Evolutionary conservation across 495 filamentous ascomycete genomes (phyloP), one percentile per base, ranked within the genome.

Genomic region (Bacidia gigantensis): DNA sequence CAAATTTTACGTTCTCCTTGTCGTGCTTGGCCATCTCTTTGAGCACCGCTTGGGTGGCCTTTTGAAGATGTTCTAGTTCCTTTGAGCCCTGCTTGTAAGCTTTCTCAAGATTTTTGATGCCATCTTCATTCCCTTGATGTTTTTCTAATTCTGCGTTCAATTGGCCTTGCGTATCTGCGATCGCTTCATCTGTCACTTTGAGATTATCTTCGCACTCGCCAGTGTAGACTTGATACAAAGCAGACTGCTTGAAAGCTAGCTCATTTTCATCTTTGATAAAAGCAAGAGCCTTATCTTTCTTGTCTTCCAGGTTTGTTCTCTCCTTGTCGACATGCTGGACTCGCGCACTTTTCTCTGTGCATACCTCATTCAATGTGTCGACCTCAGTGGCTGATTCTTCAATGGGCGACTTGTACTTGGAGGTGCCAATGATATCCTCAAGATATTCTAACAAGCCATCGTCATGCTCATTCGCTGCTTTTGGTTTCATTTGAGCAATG

Each of bases 271-370:
- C 86, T 29, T 77, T 80, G 55, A 98, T 83, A 61, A 79, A 96
- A 3, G 86, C 80, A 10, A 98, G 65, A 3, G 92, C 92, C 65
- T 89, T 88, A 64, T 97, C 79, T 67, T 97, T 98, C 75, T 95
- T 95, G 60, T 94, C 89, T 65, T 92, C 92, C 35, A 98, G 74
- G 25, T 80, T 70, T 46, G 81, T 86, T 71, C 86, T 95, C 70
- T 98, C 92, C 64, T 97, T 98, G 69, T 98, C 92, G 2, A 98
- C 92, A 62, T 95, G 90, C 68, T 95, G 87, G 3, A 98, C 93
- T 44, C 93, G 83, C 43, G 80, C 81, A 58, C 82, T 92, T 72
- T 97, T 98, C 64, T 97, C 92, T 47, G 84, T 71, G 63, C 92
- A 98, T 10, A 95, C 79, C 57, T 97, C 92, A 60, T 98, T 97